phyloP scores from a whole-genome alignment of 2,329 filamentous ascomycete species.

The Teratosphaeria viscida region DNA sequence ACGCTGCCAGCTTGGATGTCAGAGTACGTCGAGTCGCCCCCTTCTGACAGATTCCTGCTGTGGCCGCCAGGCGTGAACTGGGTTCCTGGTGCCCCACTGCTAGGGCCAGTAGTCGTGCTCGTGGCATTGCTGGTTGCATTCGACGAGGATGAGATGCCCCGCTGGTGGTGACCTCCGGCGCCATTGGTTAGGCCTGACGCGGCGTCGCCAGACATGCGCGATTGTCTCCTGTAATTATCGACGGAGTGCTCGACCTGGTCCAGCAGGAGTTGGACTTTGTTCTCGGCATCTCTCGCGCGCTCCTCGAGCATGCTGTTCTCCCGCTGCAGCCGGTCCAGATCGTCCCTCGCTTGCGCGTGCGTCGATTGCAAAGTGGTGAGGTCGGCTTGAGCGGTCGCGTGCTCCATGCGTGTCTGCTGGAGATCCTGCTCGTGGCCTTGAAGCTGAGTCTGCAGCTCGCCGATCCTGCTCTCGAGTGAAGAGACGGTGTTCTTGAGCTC shows the following conservation, averaged over 20 bases:
- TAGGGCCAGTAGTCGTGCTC: slow-evolving; percentile 28
- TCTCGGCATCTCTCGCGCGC: slow-evolving; percentile 79
- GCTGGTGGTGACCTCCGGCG: slow-evolving; percentile 28
- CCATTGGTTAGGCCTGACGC: slow-evolving; percentile 7
- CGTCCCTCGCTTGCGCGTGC: slow-evolving; percentile 37
- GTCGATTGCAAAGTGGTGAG: slow-evolving; percentile 42
- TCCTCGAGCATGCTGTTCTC: slow-evolving; percentile 75
- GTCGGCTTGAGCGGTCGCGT: slow-evolving; percentile 30
- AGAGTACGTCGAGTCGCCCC: slow-evolving; percentile 46
- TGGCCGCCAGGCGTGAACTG: slow-evolving; percentile 22
- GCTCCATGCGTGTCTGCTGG: slow-evolving; percentile 50
- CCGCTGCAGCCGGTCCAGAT: slow-evolving; percentile 70
- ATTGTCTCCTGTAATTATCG: slow-evolving; percentile 81
- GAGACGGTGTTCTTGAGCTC: slow-evolving; percentile 56
- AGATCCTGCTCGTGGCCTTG: slow-evolving; percentile 55
- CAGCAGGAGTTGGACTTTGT: slow-evolving; percentile 82
- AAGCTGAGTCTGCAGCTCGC: slow-evolving; percentile 59
- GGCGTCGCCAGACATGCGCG: slow-evolving; percentile 30
- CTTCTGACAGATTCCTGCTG: slow-evolving; percentile 50
- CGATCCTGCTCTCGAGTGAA: slow-evolving; percentile 62
- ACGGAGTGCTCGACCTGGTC: slow-evolving; percentile 92
- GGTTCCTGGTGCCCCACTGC: slow-evolving; percentile 2
- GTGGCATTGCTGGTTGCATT: neutral
- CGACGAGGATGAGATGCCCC: slow-evolving; percentile 37
- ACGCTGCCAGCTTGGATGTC: slow-evolving; percentile 23